phyloP scores from a whole-genome alignment of 2,329 filamentous ascomycete species.

The Sordariomycetes sp. region DNA sequence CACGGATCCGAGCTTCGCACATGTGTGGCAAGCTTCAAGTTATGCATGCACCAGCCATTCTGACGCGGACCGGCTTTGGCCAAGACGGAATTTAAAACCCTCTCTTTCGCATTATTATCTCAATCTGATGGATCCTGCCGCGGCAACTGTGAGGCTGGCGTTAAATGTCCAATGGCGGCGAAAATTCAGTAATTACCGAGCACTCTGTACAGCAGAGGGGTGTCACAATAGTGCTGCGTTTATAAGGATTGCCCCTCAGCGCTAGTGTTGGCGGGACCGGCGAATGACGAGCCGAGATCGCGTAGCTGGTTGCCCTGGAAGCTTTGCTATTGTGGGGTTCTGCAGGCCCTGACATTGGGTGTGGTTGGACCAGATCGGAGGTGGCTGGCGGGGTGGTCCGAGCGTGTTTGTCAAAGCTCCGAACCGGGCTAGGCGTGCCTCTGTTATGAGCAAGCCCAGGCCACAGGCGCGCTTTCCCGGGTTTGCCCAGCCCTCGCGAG shows the following conservation, averaged over 20 bases:
- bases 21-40: not conserved
- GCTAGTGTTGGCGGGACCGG: not conserved
- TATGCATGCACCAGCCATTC: no score
- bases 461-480: slow-evolving; percentile 5
- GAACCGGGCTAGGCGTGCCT: not conserved
- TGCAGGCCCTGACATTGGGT: not conserved
- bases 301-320: not conserved
- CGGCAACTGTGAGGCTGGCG: not conserved
- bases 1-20: not conserved
- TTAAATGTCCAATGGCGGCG: no score
- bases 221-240: not conserved
- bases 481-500: not conserved
- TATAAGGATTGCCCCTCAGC: not conserved
- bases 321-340: not conserved
- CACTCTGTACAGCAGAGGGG: no score
- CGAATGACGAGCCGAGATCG: not conserved
- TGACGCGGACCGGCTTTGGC: no score
- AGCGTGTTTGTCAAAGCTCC: slow-evolving; percentile 5
- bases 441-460: slow-evolving; percentile 1
- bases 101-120: not conserved
- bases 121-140: not conserved
- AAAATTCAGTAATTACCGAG: no score
- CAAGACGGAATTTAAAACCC: not conserved
- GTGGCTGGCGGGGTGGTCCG: not conserved
- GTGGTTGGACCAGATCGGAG: not conserved